phyloP scores from a whole-genome alignment of 2,329 filamentous ascomycete species.

The Nothopassalora personata region DNA sequence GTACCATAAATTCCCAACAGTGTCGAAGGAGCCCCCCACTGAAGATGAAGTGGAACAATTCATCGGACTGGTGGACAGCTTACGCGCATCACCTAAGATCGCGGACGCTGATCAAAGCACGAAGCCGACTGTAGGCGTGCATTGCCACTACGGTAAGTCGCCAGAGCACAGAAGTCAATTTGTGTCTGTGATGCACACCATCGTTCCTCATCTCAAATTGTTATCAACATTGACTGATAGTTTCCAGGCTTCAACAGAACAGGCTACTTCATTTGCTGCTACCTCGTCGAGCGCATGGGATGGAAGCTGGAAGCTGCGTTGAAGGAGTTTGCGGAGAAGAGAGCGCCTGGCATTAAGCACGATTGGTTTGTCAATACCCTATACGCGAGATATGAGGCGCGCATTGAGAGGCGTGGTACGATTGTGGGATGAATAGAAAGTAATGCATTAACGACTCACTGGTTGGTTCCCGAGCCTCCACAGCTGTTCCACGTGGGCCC shows the following conservation, averaged over 20 bases:
- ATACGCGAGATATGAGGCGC: conserved; percentile 66
- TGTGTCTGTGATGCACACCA: too few relatives aligned
- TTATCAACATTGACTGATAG: too few relatives aligned
- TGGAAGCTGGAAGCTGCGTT: conserved; percentile 72
- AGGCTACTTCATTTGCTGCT: conserved; percentile 83
- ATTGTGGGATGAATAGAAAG: conserved; percentile 5
- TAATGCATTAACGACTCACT: too few relatives aligned
- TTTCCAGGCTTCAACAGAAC: conserved; percentile 64
- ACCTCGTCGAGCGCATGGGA: conserved; percentile 75
- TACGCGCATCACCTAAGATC: conserved; percentile 33
- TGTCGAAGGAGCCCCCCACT: conserved; percentile 81
- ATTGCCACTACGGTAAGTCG: conserved; percentile 78
- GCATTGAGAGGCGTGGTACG: conserved; percentile 13
- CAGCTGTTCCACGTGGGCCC: too few relatives aligned
- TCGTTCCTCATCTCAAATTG: too few relatives aligned
- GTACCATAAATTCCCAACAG: conserved; percentile 78
- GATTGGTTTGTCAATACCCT: conserved; percentile 81
- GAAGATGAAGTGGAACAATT: conserved; percentile 57
- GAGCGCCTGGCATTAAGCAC: conserved; percentile 82
- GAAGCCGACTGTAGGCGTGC: conserved; percentile 61
- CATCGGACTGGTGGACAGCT: conserved; percentile 51
- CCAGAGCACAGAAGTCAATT: too few relatives aligned
- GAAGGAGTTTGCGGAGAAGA: conserved; percentile 64
- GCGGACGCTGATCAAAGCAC: conserved; percentile 34
- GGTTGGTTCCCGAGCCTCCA: too few relatives aligned